Conservation (phyloP, 2,329 filamentous ascomycete species). For the Penicillium freii region DNA sequence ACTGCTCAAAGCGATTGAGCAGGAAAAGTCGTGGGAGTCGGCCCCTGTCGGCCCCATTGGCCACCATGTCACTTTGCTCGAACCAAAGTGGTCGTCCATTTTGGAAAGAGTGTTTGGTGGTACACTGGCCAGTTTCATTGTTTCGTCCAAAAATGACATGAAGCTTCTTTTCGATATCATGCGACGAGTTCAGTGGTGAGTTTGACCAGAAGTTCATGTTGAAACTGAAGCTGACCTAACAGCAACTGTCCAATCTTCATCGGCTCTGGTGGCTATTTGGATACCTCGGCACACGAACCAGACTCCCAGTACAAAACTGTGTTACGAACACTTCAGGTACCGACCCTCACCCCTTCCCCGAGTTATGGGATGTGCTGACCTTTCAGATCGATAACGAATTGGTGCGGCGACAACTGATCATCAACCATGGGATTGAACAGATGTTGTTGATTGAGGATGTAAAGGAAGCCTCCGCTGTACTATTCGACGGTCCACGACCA, state of each 20-base stretch:
- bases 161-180: constrained; percentile 66
- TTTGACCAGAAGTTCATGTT: constrained; percentile 3
- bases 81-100: constrained; percentile 79
- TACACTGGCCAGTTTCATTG: constrained; percentile 73
- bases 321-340: constrained; percentile 67
- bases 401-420: constrained; percentile 78
- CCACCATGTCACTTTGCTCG: constrained; percentile 68
- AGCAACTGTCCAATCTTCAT: constrained; percentile 63
- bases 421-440: constrained; percentile 80
- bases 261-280: constrained; percentile 53
- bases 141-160: constrained; percentile 74
- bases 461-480: constrained; percentile 64
- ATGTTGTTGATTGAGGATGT: constrained; percentile 71
- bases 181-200: constrained; percentile 54
- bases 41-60: constrained; percentile 84
- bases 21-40: constrained; percentile 65
- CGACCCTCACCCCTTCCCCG: not conserved
- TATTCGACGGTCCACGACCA: constrained; percentile 62
- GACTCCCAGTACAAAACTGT: constrained; percentile 71
- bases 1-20: constrained; percentile 66
- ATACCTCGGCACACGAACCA: constrained; percentile 70
- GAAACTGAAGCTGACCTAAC: constrained; percentile 19
- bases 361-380: constrained; percentile 17
- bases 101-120: constrained; percentile 74
- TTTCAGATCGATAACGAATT: constrained; percentile 70